Evolutionary conservation across 2,329 filamentous ascomycete genomes (phyloP).

Genomic region (Ciborinia camelliae): DNA sequence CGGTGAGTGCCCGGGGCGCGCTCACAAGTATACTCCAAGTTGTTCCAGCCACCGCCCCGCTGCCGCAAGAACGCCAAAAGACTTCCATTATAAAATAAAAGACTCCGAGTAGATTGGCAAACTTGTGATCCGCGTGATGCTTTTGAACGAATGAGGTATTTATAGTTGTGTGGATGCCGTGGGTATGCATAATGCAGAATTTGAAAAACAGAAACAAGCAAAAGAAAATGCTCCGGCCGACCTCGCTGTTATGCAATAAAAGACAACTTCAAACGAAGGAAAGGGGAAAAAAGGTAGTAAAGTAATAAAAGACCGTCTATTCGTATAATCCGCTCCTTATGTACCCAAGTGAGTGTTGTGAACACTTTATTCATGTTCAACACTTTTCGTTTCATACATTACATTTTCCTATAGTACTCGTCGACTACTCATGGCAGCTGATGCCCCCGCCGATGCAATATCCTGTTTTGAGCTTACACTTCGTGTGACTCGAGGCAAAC

Average conservation of each 20-base stretch:
- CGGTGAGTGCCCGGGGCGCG: not conserved
- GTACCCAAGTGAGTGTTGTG: constrained; percentile 9
- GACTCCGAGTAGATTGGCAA: not conserved
- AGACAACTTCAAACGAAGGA: constrained; percentile 9
- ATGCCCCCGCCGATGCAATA: constrained; percentile 57
- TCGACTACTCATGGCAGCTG: constrained; percentile 54
- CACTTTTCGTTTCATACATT: constrained; percentile 21
- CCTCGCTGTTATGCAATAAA: constrained; percentile 14
- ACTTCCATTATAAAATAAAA: constrained; percentile 5
- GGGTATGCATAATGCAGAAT: constrained; percentile 6
- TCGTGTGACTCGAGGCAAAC: constrained; percentile 55
- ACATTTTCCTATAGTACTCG: not conserved
- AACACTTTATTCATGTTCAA: constrained; percentile 18
- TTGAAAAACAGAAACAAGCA: not conserved
- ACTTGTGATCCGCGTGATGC: not conserved
- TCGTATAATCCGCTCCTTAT: constrained; percentile 17
- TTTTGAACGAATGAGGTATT: constrained; percentile 7
- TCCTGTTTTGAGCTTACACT: constrained; percentile 58
- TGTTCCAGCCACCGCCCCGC: not conserved
- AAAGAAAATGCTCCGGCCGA: constrained; percentile 3
- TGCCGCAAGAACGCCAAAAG: constrained; percentile 8
- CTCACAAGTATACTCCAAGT: not conserved
- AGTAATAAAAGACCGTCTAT: constrained; percentile 11
- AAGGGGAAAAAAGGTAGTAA: not conserved
- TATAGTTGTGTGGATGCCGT: not conserved